phyloP scores from a whole-genome alignment of 192 early-diverging fungal species.

The Chytriomyces confervae region DNA sequence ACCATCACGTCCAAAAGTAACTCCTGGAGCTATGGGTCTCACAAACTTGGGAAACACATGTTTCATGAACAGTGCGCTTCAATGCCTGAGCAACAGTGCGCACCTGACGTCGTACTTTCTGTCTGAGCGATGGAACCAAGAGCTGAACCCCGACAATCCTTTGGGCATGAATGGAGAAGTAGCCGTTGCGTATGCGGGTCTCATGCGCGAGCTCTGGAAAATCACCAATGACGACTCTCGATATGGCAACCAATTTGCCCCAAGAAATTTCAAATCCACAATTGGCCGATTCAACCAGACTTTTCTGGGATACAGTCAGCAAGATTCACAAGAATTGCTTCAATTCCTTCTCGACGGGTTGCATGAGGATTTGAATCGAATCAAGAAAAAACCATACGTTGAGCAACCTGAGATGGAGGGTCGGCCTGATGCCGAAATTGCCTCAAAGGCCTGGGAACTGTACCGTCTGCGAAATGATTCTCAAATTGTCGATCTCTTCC shows the following conservation, averaged over 20 bases:
- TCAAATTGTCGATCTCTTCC: slow-evolving; percentile 76
- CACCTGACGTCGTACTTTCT: slow-evolving; percentile 54
- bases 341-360: slow-evolving; percentile 81
- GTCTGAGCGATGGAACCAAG: slow-evolving; percentile 54
- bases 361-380: slow-evolving; percentile 87
- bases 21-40: slow-evolving; percentile 59
- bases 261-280: slow-evolving; percentile 77
- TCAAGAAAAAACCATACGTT: slow-evolving; percentile 78
- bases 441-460: slow-evolving; percentile 73
- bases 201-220: slow-evolving; percentile 54
- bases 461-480: slow-evolving; percentile 81
- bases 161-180: slow-evolving; percentile 77
- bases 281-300: slow-evolving; percentile 64
- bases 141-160: slow-evolving; percentile 72
- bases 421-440: slow-evolving; percentile 70
- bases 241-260: slow-evolving; percentile 60
- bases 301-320: slow-evolving; percentile 79
- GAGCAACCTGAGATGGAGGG: slow-evolving; percentile 78
- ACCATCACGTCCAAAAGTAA: background rate
- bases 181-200: slow-evolving; percentile 70
- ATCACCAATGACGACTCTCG: background rate
- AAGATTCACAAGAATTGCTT: slow-evolving; percentile 86
- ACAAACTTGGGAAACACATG: slow-evolving; percentile 90
- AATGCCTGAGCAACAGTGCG: slow-evolving; percentile 79
- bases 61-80: slow-evolving; percentile 91